Base-by-base conservation (phyloP, 2,329 filamentous ascomycete species). In the Davidsoniella eucalypti region DNA sequence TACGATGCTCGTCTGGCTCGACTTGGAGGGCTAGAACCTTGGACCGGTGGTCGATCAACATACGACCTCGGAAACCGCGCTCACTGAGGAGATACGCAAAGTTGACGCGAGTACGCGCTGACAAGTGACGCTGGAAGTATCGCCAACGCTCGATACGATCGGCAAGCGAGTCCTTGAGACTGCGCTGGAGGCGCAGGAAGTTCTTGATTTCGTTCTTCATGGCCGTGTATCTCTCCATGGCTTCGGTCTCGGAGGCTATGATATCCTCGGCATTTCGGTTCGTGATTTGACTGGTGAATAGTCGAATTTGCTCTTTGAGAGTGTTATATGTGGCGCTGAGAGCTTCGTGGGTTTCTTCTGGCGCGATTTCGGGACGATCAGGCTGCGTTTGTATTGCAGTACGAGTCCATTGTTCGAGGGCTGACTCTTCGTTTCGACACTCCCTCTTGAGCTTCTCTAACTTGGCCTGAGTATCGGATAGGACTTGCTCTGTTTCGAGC, bases 81-180 rank as follows among this genome's bases (percentile, higher is more conserved):
- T 96, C 88, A 59, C 81, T 86, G 52, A 98, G 76, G 12, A 96
- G 74, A 60, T 92, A 93, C 48, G 77, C 82, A 65, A 98, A 98
- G 54, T 85, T 86, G 49, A 83, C 81, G 46, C 87, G 81, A 43
- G 92, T 85, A 50, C 84, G 78, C n/a, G 82, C 78, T 37, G 87
- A 90, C 58, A 98, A 95, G 57, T 80, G 77, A 23, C 80, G 75
- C 58, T 90, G 83, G 64, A 98, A 96, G 47, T 75, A 71, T 51
- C 77, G 72, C 84, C 87, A 98, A 57, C 87, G 80, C 25, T 72
- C 67, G 51, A 84, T 73, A 14, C 92, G 84, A 51, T 82, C 69
- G 8, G 68, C 65, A 39, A 94, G 75, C 1, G 87, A 78, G 29
- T 69, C 59, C 57, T 75, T 74, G 37, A 81, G 61, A 0, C 64